Base-by-base conservation (phyloP, 495 filamentous ascomycete species). In the Schizothecium vesticola region DNA sequence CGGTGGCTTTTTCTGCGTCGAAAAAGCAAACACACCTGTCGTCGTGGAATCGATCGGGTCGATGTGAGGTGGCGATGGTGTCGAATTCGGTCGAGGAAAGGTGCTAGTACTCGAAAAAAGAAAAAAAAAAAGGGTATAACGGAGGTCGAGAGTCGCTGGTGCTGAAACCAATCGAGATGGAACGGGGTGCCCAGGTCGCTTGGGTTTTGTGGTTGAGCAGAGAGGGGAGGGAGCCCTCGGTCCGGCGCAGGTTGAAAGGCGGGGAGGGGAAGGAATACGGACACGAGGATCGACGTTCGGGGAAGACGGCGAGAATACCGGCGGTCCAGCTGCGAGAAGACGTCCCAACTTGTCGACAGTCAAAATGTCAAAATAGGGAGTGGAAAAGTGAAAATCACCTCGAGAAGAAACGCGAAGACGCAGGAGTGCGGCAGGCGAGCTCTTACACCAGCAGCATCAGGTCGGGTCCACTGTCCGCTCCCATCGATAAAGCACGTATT, bases 401-500 rank as follows among this genome's bases (percentile, higher is more conserved):
- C 66, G 59, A 67, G 59, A 67, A 59, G 62, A 36, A 28, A 51
- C 43, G 63, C n/a, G n/a, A 43, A 57, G 28, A 36, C 66, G 55
- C 55, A 21, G 43, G 59, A 56, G 43, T 61, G 65, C 65, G 56
- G 66, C 23, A 56, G 59, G 31, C 59, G 59, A 56, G 33, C 65
- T 60, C 22, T 43, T 60, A 25, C 61, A 64, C 61, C 26, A 59
- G 61, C 55, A 28, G 65, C 29, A 61, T 21, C 65, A 67, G 43
- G 43, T 51, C 43, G 43, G 43, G 43, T 51, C 43, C 43, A 51
- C 43, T 43, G 33, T 43, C 22, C 58, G 28, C 31, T 61, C 25
- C 31, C 57, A 28, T 28, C 58, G 57, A 65, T 64, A 64, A 26
- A 63, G 56, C 61, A 60, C 22, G 67, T 69, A 69, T 69, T 65